Percentiles rank a stretch among this genome's conserved stretches.
Evolutionary conservation across 140 eudicot genomes (phyloP).

Genomic region (Stevia rebaudiana): DNA sequence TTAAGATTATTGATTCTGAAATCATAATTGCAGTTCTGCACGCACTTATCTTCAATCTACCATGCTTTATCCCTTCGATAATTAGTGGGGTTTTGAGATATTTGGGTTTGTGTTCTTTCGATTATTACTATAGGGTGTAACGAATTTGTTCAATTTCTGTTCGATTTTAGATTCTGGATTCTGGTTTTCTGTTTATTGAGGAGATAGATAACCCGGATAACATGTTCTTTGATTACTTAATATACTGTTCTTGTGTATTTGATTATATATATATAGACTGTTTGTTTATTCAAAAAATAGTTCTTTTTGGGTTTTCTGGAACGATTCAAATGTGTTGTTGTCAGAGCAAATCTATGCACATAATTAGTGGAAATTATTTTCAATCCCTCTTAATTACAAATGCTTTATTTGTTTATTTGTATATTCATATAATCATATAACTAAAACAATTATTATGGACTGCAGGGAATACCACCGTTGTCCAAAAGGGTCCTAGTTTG

Average conservation of each 20-base stretch:
- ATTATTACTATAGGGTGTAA: not conserved
- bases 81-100: not conserved
- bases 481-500: slow-evolving; percentile 16
- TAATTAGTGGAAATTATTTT: slow-evolving; percentile 11
- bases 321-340: not conserved
- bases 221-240: slow-evolving; percentile 9
- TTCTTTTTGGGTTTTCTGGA: not conserved
- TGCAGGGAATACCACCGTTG: not conserved
- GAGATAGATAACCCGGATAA: not conserved
- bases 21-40: slow-evolving; percentile 3
- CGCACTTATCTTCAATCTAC: not conserved
- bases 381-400: not conserved
- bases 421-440: too few species aligned
- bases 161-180: not conserved
- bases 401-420: slow-evolving; percentile 14
- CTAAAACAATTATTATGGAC: too few species aligned
- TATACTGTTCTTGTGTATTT: not conserved
- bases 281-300: not conserved
- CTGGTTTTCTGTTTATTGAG: not conserved
- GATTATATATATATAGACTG: not conserved
- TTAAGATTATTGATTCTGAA: slow-evolving; percentile 2
- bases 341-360: not conserved
- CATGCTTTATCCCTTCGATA: slow-evolving; percentile 7
- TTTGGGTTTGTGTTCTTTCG: slow-evolving; percentile 8
- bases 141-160: not conserved